phyloP scores from a whole-genome alignment of 768 basidiomycete genomes.

The Termitomyces sp. region DNA sequence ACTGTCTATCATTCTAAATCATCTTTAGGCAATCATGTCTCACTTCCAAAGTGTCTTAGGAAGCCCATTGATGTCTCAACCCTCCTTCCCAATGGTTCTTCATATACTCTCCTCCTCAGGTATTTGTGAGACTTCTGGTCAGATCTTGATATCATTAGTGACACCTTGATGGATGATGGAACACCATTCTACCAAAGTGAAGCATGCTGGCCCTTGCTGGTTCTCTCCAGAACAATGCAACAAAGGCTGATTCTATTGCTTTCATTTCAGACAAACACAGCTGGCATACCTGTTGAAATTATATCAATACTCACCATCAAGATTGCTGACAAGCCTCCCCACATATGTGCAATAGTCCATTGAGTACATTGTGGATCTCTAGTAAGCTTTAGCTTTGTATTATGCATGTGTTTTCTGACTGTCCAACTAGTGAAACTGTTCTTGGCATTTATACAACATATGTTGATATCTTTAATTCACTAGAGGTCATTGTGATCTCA shows the following conservation, averaged over 20 bases:
- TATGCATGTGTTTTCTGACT: too few species aligned
- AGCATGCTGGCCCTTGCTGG: not conserved
- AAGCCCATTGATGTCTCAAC: slow-evolving; percentile 3
- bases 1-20: slow-evolving; percentile 18
- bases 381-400: not conserved
- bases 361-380: not conserved
- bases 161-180: not conserved
- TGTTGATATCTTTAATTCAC: too few species aligned
- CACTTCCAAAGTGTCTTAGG: not conserved
- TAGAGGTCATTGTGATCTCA: too few species aligned
- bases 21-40: slow-evolving; percentile 1
- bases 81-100: not conserved
- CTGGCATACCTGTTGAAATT: not conserved
- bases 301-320: not conserved
- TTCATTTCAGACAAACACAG: not conserved
- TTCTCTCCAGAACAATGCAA: not conserved
- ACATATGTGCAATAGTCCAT: not conserved
- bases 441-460: too few species aligned
- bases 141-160: not conserved
- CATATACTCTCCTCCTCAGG: too few species aligned
- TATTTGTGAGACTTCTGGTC: slow-evolving; percentile 1
- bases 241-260: not conserved
- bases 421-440: too few species aligned
- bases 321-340: not conserved
- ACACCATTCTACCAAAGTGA: not conserved